Conservation (phyloP, 148 eudicot genomes). For the Oxyria digyna region DNA sequence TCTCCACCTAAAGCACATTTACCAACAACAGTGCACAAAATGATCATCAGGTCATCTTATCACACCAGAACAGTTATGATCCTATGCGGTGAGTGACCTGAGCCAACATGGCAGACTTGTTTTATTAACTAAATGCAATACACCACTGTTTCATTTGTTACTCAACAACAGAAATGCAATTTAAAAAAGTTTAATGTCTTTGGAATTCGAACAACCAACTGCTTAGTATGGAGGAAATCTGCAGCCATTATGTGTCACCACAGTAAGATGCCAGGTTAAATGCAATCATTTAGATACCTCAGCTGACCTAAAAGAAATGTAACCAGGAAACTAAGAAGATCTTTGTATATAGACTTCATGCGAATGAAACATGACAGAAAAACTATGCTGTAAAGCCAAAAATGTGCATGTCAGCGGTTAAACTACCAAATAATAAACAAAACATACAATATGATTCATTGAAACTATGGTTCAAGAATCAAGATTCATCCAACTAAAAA, state of each 20-base stretch:
- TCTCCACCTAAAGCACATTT: slow-evolving; percentile 57
- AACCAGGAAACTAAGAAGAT: background rate
- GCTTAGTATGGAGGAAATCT: background rate
- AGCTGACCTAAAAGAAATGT: background rate
- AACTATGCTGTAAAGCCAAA: background rate
- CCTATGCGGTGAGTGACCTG: background rate
- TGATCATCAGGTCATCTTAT: background rate
- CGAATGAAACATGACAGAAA: background rate
- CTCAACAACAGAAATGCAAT: background rate
- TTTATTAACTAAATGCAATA: background rate
- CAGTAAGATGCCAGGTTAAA: background rate
- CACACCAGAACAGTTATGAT: background rate
- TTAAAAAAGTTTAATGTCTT: background rate
- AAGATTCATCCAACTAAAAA: background rate
- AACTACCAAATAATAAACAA: background rate
- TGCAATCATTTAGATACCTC: background rate
- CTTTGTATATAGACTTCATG: background rate
- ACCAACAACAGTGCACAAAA: background rate
- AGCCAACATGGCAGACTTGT: background rate
- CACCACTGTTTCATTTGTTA: background rate
- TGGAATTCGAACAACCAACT: background rate
- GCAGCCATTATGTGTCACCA: background rate
- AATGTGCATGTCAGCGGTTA: background rate
- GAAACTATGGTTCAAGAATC: background rate
- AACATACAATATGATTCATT: background rate